These are phyloP conservation scores for Oidiodendron maius DNA, from an alignment of 495 filamentous ascomycete genomes.

Conservation along the genomic window DNA sequence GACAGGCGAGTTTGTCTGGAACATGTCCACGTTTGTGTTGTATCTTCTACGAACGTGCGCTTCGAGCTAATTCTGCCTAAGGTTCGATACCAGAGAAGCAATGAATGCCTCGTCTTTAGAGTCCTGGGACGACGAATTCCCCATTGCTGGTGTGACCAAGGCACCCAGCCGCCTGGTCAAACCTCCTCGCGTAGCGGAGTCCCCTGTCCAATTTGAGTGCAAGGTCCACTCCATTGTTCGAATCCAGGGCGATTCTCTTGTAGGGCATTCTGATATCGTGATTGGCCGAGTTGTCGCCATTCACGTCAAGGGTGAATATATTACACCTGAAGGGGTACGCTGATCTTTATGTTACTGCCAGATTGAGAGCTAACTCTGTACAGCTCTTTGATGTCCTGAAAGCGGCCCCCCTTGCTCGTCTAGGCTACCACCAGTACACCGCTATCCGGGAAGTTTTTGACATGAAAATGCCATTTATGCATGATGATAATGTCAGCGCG, in stretches of 20 bases:
- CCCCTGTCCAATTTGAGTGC: conserved; percentile 53
- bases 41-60: no score
- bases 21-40: conserved; percentile 48
- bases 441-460: conserved; percentile 45
- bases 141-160: conserved; percentile 38
- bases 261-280: conserved; percentile 48
- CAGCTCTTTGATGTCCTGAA: conserved; percentile 52
- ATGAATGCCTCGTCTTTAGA: conserved; percentile 46
- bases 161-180: conserved; percentile 31
- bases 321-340: conserved; percentile 43
- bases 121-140: conserved; percentile 48
- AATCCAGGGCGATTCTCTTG: conserved; percentile 44
- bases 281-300: conserved; percentile 51
- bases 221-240: conserved; percentile 44
- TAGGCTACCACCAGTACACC: conserved; percentile 53
- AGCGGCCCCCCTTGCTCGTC: conserved; percentile 51
- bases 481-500: no score
- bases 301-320: conserved; percentile 45
- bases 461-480: conserved; percentile 46
- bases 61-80: no score
- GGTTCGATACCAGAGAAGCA: no score
- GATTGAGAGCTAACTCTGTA: no score
- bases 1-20: conserved; percentile 51
- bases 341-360: no score
- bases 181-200: conserved; percentile 43